phyloP scores from a whole-genome alignment of 1,284 basidiomycete genomes.

The Ceratobasidium sp. region DNA sequence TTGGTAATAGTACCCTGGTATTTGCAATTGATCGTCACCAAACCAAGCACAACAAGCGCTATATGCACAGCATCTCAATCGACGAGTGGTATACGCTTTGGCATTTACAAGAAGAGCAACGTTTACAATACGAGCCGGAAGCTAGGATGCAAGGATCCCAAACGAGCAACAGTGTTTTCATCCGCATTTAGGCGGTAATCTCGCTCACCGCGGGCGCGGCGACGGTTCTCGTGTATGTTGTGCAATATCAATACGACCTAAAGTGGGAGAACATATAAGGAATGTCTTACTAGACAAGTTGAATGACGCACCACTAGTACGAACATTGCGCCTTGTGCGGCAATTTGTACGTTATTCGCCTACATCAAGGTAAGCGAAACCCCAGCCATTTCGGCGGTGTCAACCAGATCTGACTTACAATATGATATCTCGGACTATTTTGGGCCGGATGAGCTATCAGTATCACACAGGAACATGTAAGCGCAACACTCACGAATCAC shows the following conservation, averaged over 20 bases:
- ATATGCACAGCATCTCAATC: background rate
- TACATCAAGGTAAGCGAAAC: background rate
- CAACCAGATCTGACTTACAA: slow-evolving; percentile 40
- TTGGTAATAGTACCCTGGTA: background rate
- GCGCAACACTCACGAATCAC: slow-evolving; percentile 45
- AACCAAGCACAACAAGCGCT: background rate
- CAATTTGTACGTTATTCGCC: slow-evolving; percentile 49
- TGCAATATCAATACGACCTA: slow-evolving; percentile 48
- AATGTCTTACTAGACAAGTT: background rate
- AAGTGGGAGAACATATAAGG: background rate
- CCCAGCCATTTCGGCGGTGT: background rate
- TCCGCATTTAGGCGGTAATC: slow-evolving; percentile 50
- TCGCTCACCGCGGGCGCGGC: slow-evolving; percentile 46
- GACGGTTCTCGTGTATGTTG: slow-evolving; percentile 49
- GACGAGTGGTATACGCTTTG: too few species aligned
- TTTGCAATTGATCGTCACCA: background rate
- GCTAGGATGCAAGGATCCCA: slow-evolving; percentile 49
- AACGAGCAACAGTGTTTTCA: slow-evolving; percentile 45
- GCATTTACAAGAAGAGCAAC: too few species aligned
- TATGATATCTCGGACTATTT: slow-evolving; percentile 45
- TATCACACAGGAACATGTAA: background rate
- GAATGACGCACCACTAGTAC: slow-evolving; percentile 44
- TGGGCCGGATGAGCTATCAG: background rate
- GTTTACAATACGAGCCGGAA: slow-evolving; percentile 48
- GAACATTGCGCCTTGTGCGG: slow-evolving; percentile 45